Conservation (phyloP, 768 basidiomycete species). For the Termitomyces sp. region DNA sequence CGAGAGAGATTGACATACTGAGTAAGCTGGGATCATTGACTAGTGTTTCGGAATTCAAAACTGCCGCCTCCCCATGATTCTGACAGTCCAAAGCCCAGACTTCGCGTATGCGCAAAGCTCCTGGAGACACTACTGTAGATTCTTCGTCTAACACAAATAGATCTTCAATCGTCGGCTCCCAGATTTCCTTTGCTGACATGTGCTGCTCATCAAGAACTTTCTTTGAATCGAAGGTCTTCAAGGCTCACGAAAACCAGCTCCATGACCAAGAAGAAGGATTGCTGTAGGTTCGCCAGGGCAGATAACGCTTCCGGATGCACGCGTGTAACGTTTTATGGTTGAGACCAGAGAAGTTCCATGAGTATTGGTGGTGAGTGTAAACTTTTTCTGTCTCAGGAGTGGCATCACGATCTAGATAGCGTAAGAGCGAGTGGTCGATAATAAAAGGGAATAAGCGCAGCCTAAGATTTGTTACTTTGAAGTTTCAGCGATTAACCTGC, state of each 20-base stretch:
- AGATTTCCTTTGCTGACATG: conserved; percentile 31
- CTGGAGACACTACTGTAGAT: neutral
- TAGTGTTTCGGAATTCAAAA: conserved; percentile 24
- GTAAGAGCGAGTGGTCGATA: neutral
- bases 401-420: neutral
- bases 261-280: conserved; percentile 22
- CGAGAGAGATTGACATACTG: conserved; percentile 6
- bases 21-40: conserved; percentile 13
- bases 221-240: neutral
- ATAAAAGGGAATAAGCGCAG: too few relatives aligned
- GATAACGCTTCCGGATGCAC: neutral
- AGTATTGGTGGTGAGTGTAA: conserved; percentile 19
- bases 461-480: neutral
- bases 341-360: conserved; percentile 19
- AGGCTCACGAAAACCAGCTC: conserved; percentile 24
- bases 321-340: conserved; percentile 24
- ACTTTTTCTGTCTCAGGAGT: conserved; percentile 20
- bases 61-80: conserved; percentile 31
- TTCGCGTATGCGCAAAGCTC: conserved; percentile 20
- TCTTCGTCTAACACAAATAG: conserved; percentile 21
- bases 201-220: neutral
- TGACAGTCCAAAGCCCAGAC: conserved; percentile 32
- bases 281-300: conserved; percentile 12
- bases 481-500: too few relatives aligned
- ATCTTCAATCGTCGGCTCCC: conserved; percentile 31